Conservation (phyloP, 345 rosid species). For the Fremontodendron californicum region DNA sequence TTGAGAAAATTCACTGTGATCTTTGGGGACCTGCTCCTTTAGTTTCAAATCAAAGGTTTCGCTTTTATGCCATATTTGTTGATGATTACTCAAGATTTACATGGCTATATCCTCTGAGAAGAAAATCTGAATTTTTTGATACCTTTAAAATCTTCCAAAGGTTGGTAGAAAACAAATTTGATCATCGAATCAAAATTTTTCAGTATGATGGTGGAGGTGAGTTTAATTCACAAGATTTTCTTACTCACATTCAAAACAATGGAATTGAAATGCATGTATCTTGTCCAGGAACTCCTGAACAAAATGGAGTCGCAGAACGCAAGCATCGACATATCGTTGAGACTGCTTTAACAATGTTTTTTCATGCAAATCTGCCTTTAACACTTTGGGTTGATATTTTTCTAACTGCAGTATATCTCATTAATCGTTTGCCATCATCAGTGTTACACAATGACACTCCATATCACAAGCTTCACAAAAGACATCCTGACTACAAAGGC, state of each 20-base stretch:
- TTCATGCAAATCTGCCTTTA: neutral
- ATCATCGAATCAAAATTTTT: neutral
- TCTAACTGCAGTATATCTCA: too few species aligned
- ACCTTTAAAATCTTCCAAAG: neutral
- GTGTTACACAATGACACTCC: too few species aligned
- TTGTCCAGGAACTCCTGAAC: neutral
- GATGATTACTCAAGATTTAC: neutral
- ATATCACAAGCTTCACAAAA: too few species aligned
- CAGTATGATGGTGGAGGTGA: neutral
- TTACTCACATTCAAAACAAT: neutral
- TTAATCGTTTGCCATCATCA: too few species aligned
- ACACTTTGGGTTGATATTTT: too few species aligned
- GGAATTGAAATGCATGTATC: neutral
- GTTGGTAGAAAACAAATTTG: neutral
- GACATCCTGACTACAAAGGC: too few species aligned
- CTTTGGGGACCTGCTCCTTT: neutral
- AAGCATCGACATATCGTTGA: neutral
- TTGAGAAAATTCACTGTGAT: neutral
- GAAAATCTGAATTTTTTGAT: neutral
- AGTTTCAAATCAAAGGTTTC: neutral
- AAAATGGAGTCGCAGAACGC: neutral
- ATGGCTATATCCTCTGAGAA: neutral
- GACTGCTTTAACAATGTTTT: neutral
- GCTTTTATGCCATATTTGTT: neutral
- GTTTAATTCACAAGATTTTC: too few species aligned